Evolutionary conservation across 441 rosid species (phyloP), one percentile per base, ranked within the genome.

Genomic region (Viola pubescens): DNA sequence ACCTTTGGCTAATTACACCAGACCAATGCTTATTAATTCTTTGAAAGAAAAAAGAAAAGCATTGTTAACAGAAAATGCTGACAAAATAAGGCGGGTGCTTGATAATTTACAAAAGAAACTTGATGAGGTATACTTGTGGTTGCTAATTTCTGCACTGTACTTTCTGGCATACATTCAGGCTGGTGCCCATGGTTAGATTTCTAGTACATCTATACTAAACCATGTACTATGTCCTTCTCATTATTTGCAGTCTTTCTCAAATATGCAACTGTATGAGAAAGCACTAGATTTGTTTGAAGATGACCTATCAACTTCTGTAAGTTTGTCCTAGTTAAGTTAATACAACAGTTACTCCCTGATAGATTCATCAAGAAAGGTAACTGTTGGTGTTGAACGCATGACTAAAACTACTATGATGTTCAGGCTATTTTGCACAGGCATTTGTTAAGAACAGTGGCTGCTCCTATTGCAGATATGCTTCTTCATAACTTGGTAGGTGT

Each of bases 401-500:
- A 40, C 42, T 45, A 52, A 44, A 37, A 39, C 69, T 54, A 41
- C 44, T 67, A 49, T 73, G 74, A 64, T 74, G 58, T 73, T 34
- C 82, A 92, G 98, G 95, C 77, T 74, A 75, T 82, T 75, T 73
- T 94, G 79, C 97, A 94, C 63, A 78, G 91, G 75, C 97, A 94
- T 78, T 76, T 94, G 64, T 78, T 94, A 65, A 86, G 98, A 85
- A 85, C 97, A 68, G 67, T 79, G 45, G 94, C 81, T 73, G 80
- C 87, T 70, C 70, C 88, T 45, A 74, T 85, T 63, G 77, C 75
- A 48, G 98, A 94, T 75, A 77, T 67, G 19, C 86, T 88, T 54
- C 73, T 94, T 58, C 71, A 71, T 77, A 81, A 74, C 77, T 76
- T 94, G 97, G 98, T 89, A 83, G 37, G 66, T 61, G 34, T 48